Base-by-base conservation (phyloP, 202 grass and related monocot genomes). In the Zizania palustris region DNA sequence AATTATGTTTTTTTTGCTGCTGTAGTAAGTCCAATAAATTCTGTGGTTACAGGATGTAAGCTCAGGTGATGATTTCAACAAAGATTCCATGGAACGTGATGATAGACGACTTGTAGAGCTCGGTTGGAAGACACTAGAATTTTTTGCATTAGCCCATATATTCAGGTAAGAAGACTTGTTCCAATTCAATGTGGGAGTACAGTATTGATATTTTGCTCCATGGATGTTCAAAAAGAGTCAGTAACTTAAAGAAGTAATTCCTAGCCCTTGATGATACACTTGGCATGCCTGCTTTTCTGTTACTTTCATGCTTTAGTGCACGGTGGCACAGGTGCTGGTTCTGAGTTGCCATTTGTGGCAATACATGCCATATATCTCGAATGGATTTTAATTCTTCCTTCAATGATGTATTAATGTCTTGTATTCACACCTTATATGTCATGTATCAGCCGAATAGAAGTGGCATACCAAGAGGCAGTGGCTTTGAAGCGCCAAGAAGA, bases 401-500 rank as follows among this genome's bases (percentile, higher is more conserved):
- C 14, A 42, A 9, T 60, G 54, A 67, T 76, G 22, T 5, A 7
- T 11, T 81, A 61, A 67, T 76, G 22, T 5, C 10, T 11, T 81
- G 19, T 18, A 66, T 77, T 4, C n/a, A 39, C 18, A 51, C 77
- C 51, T 85, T 73, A 72, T 61, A 77, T 60, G 11, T 85, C 4
- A 62, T 88, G 65, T 72, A 81, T 85, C 87, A 99, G 89, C 75
- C 85, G 92, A 85, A 92, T 99, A 68, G 96, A 99, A 78, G 92
- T 99, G 50, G 85, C 96, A 28, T 90, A 99, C 60, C 96, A 99
- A 85, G 96, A 99, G 80, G 96, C 92, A 7, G 88, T 99, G 65
- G 92, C 92, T 82, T 83, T 99, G 81, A 99, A 85, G 68, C 93
- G 96, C 75, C 96, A 96, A 83, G 96, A 99, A 69, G 96, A 99